These are phyloP conservation scores for Aureobasidium sp. DNA, from an alignment of 2,329 filamentous ascomycete genomes.

Conservation along the genomic window DNA sequence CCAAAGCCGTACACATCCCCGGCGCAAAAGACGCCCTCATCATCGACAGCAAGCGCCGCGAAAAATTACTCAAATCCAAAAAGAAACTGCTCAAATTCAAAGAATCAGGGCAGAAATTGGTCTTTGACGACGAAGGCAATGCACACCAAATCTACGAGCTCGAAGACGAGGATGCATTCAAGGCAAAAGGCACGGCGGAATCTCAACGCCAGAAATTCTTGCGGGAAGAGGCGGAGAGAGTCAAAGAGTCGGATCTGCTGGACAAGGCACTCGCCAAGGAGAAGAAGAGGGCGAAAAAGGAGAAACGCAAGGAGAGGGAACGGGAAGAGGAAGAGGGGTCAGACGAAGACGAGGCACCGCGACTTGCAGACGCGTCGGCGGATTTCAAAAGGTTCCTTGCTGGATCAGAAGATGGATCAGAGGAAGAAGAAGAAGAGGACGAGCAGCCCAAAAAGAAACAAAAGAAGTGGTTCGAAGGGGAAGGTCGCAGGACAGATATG, in stretches of 20 bases:
- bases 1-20: constrained; percentile 56
- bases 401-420: constrained; percentile 29
- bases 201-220: constrained; percentile 72
- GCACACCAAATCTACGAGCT: constrained; percentile 83
- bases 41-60: constrained; percentile 88
- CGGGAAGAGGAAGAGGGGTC: constrained; percentile 26
- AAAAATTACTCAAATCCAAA: constrained; percentile 92
- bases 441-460: constrained; percentile 53
- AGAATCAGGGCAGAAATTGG: constrained; percentile 73
- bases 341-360: constrained; percentile 22
- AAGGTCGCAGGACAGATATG: constrained; percentile 42
- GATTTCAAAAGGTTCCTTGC: constrained; percentile 20
- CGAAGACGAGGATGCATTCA: constrained; percentile 76
- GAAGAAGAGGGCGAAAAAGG: constrained; percentile 68
- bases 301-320: constrained; percentile 64
- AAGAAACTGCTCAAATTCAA: constrained; percentile 87
- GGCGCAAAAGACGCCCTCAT: constrained; percentile 64
- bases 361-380: neutral
- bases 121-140: constrained; percentile 89
- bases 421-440: constrained; percentile 39
- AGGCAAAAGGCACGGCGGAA: constrained; percentile 64
- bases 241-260: constrained; percentile 66
- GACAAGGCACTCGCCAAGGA: constrained; percentile 77
- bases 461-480: constrained; percentile 72
- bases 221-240: constrained; percentile 63